These are phyloP conservation scores for Trichoderma pleuroti DNA, from an alignment of 2,329 filamentous ascomycete species.

Conservation along the genomic window DNA sequence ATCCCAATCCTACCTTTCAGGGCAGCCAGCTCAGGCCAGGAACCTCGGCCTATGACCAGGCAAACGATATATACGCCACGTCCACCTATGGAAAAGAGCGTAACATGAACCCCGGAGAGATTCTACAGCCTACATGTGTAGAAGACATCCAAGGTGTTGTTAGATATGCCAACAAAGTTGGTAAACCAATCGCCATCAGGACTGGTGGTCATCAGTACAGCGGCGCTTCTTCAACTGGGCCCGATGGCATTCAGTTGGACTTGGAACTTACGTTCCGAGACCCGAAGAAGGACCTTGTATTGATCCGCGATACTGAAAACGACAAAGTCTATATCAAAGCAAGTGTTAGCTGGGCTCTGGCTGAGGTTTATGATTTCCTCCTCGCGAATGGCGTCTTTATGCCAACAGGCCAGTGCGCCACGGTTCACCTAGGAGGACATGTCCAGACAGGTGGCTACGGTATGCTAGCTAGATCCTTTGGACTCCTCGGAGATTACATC, in stretches of 20 bases:
- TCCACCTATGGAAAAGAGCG: constrained; percentile 1
- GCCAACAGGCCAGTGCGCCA: background rate
- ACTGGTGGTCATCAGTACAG: constrained; percentile 7
- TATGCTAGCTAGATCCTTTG: background rate
- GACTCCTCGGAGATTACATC: constrained; percentile 1
- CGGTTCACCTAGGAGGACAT: background rate
- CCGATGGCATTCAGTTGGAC: background rate
- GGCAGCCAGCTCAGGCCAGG: constrained; percentile 1
- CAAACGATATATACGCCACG: background rate
- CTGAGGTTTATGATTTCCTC: background rate
- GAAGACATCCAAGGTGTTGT: background rate
- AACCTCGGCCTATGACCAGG: background rate
- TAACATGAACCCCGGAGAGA: constrained; percentile 3
- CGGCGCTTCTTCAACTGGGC: background rate
- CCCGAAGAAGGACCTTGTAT: background rate
- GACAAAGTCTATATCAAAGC: constrained; percentile 5
- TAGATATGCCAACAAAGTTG: constrained; percentile 5
- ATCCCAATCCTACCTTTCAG: background rate
- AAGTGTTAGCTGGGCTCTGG: background rate
- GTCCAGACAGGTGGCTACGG: background rate
- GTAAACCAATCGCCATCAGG: background rate
- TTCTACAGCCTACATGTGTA: background rate
- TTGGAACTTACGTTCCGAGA: background rate
- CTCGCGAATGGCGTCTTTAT: background rate
- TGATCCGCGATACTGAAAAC: background rate